Conservation (phyloP, 495 filamentous ascomycete species). For the Lophium mytilinum region DNA sequence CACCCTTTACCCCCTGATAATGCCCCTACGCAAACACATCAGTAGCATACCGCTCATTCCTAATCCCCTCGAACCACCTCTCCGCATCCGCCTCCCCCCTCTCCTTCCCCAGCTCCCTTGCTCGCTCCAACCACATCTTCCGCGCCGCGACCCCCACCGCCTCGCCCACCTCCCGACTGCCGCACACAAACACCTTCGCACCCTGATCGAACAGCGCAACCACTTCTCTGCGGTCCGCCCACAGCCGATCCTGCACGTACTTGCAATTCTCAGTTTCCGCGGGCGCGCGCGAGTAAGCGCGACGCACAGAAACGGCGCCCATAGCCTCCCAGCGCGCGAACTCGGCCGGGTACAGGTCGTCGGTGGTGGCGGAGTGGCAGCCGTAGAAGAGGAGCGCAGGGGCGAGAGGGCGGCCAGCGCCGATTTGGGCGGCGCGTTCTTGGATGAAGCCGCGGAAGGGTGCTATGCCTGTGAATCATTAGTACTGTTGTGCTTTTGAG, state of each 20-base stretch:
- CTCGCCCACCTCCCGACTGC: slow-evolving; percentile 12
- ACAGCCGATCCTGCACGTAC: slow-evolving; percentile 29
- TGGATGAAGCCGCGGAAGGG: slow-evolving; percentile 33
- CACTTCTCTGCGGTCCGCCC: slow-evolving; percentile 20
- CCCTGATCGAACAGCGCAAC: slow-evolving; percentile 23
- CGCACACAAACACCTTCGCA: slow-evolving; percentile 29
- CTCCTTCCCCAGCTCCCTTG: slow-evolving; percentile 14
- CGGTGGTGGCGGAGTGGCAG: slow-evolving; percentile 16
- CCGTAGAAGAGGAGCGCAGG: slow-evolving; percentile 32
- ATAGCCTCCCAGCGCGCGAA: slow-evolving; percentile 21
- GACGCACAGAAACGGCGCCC: slow-evolving; percentile 25
- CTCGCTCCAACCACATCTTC: slow-evolving; percentile 14
- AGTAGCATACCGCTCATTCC: slow-evolving; percentile 18
- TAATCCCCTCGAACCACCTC: slow-evolving; percentile 19
- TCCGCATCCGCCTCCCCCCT: slow-evolving; percentile 12
- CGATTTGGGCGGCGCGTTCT: slow-evolving; percentile 27
- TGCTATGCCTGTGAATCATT: slow-evolving; percentile 17
- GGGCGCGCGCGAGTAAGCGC: slow-evolving; percentile 22
- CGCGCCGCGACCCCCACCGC: slow-evolving; percentile 5
- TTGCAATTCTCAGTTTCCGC: slow-evolving; percentile 18
- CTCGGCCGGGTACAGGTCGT: slow-evolving; percentile 23
- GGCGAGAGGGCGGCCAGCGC: slow-evolving; percentile 17
- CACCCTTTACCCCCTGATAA: not conserved
- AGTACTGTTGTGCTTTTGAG: no score
- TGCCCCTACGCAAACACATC: slow-evolving; percentile 17